Base-by-base conservation (phyloP, 116 monocot species). In the Iris pallida region DNA sequence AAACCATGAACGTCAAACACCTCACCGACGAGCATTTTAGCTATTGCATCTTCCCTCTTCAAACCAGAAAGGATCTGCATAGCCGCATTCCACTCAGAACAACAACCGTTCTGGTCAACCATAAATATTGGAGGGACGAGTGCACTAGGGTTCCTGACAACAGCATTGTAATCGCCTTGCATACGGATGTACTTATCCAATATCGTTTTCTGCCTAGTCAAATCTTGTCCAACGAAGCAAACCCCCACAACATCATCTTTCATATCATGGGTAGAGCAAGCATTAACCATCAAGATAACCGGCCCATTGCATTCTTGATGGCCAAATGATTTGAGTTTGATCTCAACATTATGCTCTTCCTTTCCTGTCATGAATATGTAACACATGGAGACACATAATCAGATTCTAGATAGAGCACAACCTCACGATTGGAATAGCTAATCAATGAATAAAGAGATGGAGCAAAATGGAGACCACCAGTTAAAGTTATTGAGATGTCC, bases 81-180 rank as follows among this genome's bases (percentile, higher is more conserved):
- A 41, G 90, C 80, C 46, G 70, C 62, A 68, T 90, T 94, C 94
- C 94, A 90, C 62, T 94, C 90, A 40, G 70, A 56, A 68, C 90
- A 94, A 62, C 57, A 71, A 48, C 94, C 94, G 57, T 72, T 40
- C 68, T 90, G 87, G 61, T 93, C 63, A n/a, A 78, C 70, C 63
- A 89, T 81, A 62, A 93, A 93, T 69, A 89, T 93, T 8, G 93
- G 93, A 59, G 92, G 93, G 65, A 93, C 81, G 16, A 93, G 83
- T 20, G 74, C 75, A 46, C 56, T 78, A 44, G 93, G 86, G 57
- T 84, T 88, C 63, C 68, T 81, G 42, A 89, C 57, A 62, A 86
- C 80, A 0, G 89, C 71, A 53, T 61, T 71, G 47, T 88, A 93
- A 77, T 93, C 89, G 14, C 86, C 89, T 79, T 89, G 83, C 53